Base-by-base conservation (phyloP, 73 alveolate genomes). In the Tetrahymena thermophila region DNA sequence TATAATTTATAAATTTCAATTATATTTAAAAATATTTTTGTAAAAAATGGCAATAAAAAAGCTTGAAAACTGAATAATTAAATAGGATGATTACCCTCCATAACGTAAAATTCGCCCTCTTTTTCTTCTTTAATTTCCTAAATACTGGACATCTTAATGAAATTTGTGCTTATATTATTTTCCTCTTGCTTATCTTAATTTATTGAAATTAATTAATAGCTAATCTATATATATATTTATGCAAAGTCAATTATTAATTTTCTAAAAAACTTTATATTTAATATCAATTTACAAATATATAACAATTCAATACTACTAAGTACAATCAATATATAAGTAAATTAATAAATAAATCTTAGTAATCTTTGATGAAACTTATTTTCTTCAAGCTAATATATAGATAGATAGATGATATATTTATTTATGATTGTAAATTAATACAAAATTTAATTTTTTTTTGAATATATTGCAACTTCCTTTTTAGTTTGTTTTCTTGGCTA, bases 31-130 rank as follows among this genome's bases (percentile, higher is more conserved):
- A 50, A 19, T 50, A 50, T 50, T 28, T 10, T 21, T 16, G 0
- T 5, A 50, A 21, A 25, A 50, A 50, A 50, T 10, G 83, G 83
- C 10, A 19, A 50, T 0, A 28, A 14, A 50, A 21, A 50, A 5
- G 31, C 83, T 21, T 14, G 6, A 50, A 50, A 50, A 16, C 83
- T 7, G 3, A 50, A 50, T 8, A 50, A 50, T 19, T 50, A 50
- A 14, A 35, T 19, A 83, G 0, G 85, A 56, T 23, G 37, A 8
- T n/a, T 95, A 95, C 97, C 85, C 35, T 95, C 97, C 37, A 95
- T 57, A 35, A 95, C 97, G 58, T 85, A 95, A 95, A 95, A 95
- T 35, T 57, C 56, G 35, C 93, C 85, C 43, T 38, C 94, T 93
- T 93, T 43, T 42, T 43, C 83, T 34, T 93, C 85, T 93, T 93